These are phyloP conservation scores for Friedmanniomyces simplex DNA, from an alignment of 495 filamentous ascomycete species.

Conservation along the genomic window DNA sequence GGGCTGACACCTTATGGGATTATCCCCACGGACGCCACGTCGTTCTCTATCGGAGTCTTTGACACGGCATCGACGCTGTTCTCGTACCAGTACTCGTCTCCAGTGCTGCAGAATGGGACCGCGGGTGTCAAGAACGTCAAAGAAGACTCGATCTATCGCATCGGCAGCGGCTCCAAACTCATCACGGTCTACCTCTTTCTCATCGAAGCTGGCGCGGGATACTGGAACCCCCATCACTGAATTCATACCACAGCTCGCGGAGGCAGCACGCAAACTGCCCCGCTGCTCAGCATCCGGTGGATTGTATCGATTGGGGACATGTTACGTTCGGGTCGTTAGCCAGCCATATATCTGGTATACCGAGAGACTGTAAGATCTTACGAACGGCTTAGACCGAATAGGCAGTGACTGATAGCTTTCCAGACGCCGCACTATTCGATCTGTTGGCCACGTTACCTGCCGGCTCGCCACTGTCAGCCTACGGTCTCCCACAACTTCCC, in stretches of 20 bases:
- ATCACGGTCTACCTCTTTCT: conserved; percentile 40
- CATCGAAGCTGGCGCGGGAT: conserved; percentile 32
- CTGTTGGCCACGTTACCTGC: neutral
- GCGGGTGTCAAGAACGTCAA: conserved; percentile 33
- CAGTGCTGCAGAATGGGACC: conserved; percentile 8
- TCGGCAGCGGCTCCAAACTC: conserved; percentile 43
- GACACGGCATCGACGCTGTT: conserved; percentile 7
- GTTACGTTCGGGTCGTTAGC: conserved; percentile 38
- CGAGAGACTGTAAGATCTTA: no score
- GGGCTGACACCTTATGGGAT: conserved; percentile 3
- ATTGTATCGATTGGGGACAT: conserved; percentile 35
- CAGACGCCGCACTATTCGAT: conserved; percentile 1
- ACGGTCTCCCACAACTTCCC: conserved; percentile 12
- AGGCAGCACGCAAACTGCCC: conserved; percentile 6
- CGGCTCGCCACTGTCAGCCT: neutral
- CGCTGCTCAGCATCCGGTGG: conserved; percentile 13
- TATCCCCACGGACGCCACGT: conserved; percentile 4
- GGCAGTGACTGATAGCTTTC: no score
- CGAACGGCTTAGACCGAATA: no score
- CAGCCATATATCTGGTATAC: conserved; percentile 34
- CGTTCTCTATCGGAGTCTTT: conserved; percentile 11
- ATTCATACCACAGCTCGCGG: conserved; percentile 45
- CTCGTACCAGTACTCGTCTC: conserved; percentile 24
- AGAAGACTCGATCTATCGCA: conserved; percentile 37
- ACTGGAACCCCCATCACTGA: conserved; percentile 39